phyloP scores from a whole-genome alignment of 1,284 basidiomycete species.

The Ceratobasidium sp. region DNA sequence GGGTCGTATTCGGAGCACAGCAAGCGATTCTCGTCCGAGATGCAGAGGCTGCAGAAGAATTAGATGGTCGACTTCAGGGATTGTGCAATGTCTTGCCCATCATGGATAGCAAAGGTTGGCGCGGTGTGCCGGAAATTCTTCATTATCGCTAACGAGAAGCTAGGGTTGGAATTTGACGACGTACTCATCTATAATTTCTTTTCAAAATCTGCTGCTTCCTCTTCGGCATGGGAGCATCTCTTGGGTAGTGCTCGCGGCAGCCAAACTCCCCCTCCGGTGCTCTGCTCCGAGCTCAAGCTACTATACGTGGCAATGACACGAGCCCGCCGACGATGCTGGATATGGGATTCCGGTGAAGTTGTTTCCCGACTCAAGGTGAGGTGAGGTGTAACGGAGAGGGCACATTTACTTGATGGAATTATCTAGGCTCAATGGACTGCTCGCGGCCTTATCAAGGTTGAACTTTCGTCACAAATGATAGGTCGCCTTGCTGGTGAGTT shows the following conservation, averaged over 20 bases:
- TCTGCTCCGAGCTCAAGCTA: conserved; percentile 45
- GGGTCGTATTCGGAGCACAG: conserved; percentile 14
- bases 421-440: neutral
- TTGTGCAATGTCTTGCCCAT: conserved; percentile 31
- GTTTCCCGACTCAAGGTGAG: neutral
- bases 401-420: neutral
- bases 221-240: neutral
- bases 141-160: neutral
- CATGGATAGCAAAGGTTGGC: conserved; percentile 30
- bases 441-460: neutral
- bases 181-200: conserved; percentile 21
- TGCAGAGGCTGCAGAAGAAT: conserved; percentile 9
- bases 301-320: conserved; percentile 48
- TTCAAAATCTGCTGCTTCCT: neutral
- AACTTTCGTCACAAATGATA: conserved; percentile 19
- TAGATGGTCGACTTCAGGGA: conserved; percentile 23
- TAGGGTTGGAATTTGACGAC: conserved; percentile 23
- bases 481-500: conserved; percentile 13
- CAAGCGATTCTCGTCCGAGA: conserved; percentile 27
- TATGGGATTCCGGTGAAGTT: conserved; percentile 44
- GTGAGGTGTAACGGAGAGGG: too few species aligned
- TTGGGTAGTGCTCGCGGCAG: neutral
- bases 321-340: conserved; percentile 45
- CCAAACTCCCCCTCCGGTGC: conserved; percentile 3
- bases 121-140: too few species aligned